Evolutionary conservation across 2,329 filamentous ascomycete species (phyloP).

Genomic region (Aspergillus cejpii): DNA sequence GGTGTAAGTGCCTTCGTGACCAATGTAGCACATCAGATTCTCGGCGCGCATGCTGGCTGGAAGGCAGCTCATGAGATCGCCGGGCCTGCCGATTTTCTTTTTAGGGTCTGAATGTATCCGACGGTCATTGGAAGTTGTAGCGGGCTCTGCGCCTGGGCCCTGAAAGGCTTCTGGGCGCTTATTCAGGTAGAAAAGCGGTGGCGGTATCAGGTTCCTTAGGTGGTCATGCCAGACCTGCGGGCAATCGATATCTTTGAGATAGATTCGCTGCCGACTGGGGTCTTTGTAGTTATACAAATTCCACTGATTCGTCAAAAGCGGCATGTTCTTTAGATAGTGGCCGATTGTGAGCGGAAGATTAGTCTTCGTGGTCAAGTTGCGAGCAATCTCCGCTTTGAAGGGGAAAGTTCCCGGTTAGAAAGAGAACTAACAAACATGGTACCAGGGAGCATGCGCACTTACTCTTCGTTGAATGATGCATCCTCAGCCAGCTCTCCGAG

Average conservation of each 20-base stretch:
- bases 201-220: slow-evolving; percentile 69
- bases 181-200: slow-evolving; percentile 83
- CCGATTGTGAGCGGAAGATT: slow-evolving; percentile 79
- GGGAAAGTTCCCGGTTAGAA: slow-evolving; percentile 13
- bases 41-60: slow-evolving; percentile 82
- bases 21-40: slow-evolving; percentile 97
- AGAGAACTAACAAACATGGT: background rate
- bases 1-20: slow-evolving; percentile 94
- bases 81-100: slow-evolving; percentile 62
- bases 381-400: slow-evolving; percentile 66
- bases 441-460: slow-evolving; percentile 24
- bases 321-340: slow-evolving; percentile 86
- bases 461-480: slow-evolving; percentile 74
- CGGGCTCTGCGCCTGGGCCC: slow-evolving; percentile 48
- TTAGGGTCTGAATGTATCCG: slow-evolving; percentile 42
- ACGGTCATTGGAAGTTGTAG: slow-evolving; percentile 39
- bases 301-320: slow-evolving; percentile 75
- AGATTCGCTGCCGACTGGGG: slow-evolving; percentile 74
- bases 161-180: slow-evolving; percentile 59
- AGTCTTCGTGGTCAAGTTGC: slow-evolving; percentile 65
- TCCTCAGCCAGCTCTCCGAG: slow-evolving; percentile 69
- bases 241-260: slow-evolving; percentile 96
- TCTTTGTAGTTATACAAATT: slow-evolving; percentile 68
- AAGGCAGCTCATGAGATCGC: slow-evolving; percentile 91
- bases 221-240: slow-evolving; percentile 78